phyloP scores from a whole-genome alignment of 1,284 basidiomycete genomes.

The Cutaneotrichosporon mucoides region DNA sequence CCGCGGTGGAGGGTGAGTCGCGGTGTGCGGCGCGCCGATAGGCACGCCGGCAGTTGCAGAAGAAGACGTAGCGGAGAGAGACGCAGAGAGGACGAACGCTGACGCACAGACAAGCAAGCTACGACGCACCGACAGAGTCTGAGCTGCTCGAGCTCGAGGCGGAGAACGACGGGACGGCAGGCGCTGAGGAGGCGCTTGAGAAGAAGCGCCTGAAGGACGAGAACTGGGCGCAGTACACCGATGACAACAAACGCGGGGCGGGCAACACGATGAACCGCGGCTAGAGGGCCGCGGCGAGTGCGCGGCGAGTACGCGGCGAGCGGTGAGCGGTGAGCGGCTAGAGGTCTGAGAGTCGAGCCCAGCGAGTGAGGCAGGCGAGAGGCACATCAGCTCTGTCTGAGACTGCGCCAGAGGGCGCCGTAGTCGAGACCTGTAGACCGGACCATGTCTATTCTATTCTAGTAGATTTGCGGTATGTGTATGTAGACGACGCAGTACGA shows the following conservation, averaged over 20 bases:
- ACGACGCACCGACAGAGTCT: slow-evolving; percentile 63
- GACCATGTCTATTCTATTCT: too few species aligned
- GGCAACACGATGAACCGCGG: slow-evolving; percentile 96
- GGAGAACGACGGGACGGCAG: slow-evolving; percentile 74
- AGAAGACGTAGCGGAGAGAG: too few species aligned
- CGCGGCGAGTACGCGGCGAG: background rate
- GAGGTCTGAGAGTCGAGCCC: too few species aligned
- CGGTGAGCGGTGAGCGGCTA: too few species aligned
- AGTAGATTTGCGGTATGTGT: too few species aligned
- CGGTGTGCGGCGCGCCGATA: too few species aligned
- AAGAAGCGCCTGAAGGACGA: slow-evolving; percentile 76
- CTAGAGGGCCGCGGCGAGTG: slow-evolving; percentile 37
- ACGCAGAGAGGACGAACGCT: background rate
- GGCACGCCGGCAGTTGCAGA: too few species aligned
- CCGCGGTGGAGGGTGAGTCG: slow-evolving; percentile 72
- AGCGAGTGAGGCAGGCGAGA: too few species aligned
- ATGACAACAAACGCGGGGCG: slow-evolving; percentile 71
- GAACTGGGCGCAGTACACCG: slow-evolving; percentile 78
- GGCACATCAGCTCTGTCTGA: too few species aligned
- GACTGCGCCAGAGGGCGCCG: too few species aligned
- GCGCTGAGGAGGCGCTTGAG: slow-evolving; percentile 68
- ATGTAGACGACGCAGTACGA: too few species aligned
- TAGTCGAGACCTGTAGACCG: too few species aligned
- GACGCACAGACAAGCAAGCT: slow-evolving; percentile 62
- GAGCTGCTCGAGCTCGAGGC: slow-evolving; percentile 72